These are phyloP conservation scores for Trifolium repens DNA, from an alignment of 306 rosid genomes.

Conservation along the genomic window DNA sequence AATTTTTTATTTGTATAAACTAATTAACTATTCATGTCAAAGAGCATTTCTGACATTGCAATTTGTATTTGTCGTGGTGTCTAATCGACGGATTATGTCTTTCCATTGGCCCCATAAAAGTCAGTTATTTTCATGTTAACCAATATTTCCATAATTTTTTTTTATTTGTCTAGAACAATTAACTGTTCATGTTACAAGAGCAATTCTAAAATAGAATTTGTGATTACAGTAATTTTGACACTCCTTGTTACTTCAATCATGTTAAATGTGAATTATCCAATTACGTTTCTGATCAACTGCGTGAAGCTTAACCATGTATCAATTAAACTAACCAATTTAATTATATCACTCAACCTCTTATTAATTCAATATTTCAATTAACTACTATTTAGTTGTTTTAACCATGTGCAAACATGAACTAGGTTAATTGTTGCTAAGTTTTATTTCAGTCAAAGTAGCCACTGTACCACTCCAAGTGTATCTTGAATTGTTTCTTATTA, in stretches of 20 bases:
- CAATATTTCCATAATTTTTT: conserved; percentile 17
- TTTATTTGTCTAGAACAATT: conserved; percentile 10
- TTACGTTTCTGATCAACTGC: background rate
- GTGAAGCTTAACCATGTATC: conserved; percentile 19
- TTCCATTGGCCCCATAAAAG: conserved; percentile 30
- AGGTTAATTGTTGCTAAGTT: background rate
- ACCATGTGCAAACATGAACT: conserved; percentile 1
- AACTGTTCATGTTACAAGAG: conserved; percentile 23
- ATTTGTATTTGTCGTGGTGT: conserved; percentile 22
- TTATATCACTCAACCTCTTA: conserved; percentile 16
- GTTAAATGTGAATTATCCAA: conserved; percentile 9
- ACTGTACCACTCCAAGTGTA: background rate
- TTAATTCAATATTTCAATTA: conserved; percentile 19
- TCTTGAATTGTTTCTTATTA: conserved; percentile 28
- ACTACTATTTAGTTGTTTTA: conserved; percentile 19
- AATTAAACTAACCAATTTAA: conserved; percentile 22
- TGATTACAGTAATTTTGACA: conserved; percentile 31
- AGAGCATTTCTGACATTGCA: conserved; percentile 29
- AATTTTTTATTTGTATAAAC: conserved; percentile 19
- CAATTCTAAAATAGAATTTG: conserved; percentile 8
- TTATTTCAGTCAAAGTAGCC: conserved; percentile 27
- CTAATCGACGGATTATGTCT: background rate
- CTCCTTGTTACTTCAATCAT: conserved; percentile 31
- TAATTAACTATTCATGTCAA: conserved; percentile 4
- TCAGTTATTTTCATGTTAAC: background rate